These are phyloP conservation scores for Botrytis elliptica DNA, from an alignment of 2,329 filamentous ascomycete species.

Conservation along the genomic window DNA sequence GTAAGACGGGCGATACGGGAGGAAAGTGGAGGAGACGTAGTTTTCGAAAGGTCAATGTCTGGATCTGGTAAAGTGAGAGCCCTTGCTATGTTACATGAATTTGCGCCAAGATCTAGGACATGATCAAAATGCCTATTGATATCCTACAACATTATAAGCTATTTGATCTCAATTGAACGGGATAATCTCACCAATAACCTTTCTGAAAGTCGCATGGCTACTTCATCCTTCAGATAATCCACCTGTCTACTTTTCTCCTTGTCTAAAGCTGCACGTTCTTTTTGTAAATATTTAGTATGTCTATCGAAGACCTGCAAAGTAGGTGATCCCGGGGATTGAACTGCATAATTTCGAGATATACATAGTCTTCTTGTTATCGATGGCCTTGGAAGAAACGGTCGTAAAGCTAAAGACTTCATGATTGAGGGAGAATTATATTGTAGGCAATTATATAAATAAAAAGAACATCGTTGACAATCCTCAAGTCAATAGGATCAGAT, in stretches of 20 bases:
- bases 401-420: slow-evolving; percentile 34
- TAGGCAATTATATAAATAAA: background rate
- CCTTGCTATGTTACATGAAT: slow-evolving; percentile 90
- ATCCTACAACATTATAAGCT: slow-evolving; percentile 54
- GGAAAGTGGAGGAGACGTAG: slow-evolving; percentile 62
- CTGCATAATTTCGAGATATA: slow-evolving; percentile 64
- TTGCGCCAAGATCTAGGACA: slow-evolving; percentile 90
- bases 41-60: slow-evolving; percentile 56
- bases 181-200: slow-evolving; percentile 65
- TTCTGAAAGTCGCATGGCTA: slow-evolving; percentile 80
- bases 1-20: slow-evolving; percentile 71
- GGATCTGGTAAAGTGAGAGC: slow-evolving; percentile 71
- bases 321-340: slow-evolving; percentile 73
- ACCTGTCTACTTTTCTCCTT: slow-evolving; percentile 71
- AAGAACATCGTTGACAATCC: background rate
- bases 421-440: background rate
- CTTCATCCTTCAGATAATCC: slow-evolving; percentile 92
- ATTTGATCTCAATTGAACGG: background rate
- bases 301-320: slow-evolving; percentile 90
- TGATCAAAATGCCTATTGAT: slow-evolving; percentile 85
- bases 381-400: slow-evolving; percentile 30
- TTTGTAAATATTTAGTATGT: slow-evolving; percentile 84
- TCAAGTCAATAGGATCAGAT: background rate
- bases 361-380: slow-evolving; percentile 26
- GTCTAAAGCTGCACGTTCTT: slow-evolving; percentile 76